phyloP scores from a whole-genome alignment of 495 filamentous ascomycete species.

The Penicillium lividum region DNA sequence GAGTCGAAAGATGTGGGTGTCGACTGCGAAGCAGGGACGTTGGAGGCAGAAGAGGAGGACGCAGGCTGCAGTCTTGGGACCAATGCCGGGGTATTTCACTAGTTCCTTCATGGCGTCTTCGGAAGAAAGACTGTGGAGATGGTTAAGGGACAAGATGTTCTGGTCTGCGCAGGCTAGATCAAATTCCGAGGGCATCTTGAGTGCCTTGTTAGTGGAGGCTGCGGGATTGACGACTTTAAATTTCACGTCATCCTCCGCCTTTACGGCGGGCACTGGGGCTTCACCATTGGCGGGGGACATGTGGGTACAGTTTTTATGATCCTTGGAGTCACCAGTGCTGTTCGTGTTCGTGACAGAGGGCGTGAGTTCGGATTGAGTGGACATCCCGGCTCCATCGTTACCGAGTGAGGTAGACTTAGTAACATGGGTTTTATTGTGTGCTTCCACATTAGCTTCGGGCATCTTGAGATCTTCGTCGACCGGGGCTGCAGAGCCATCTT shows the following conservation, averaged over 20 bases:
- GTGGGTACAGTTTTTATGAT: no score
- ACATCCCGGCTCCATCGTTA: slow-evolving; percentile 29
- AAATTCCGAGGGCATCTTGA: slow-evolving; percentile 33
- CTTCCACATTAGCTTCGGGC: background rate
- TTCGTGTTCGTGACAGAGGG: no score
- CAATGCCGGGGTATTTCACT: slow-evolving; percentile 78
- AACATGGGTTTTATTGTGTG: background rate
- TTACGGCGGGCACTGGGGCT: no score
- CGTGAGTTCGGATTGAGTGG: slow-evolving; percentile 33
- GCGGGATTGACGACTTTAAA: no score
- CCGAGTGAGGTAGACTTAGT: background rate
- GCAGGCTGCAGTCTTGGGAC: slow-evolving; percentile 89
- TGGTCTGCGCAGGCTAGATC: slow-evolving; percentile 56
- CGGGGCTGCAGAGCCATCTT: background rate
- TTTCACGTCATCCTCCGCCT: no score
- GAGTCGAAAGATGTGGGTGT: slow-evolving; percentile 82
- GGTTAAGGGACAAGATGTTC: slow-evolving; percentile 69
- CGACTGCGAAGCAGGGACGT: slow-evolving; percentile 78
- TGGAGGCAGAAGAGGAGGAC: slow-evolving; percentile 79
- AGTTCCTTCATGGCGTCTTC: slow-evolving; percentile 74
- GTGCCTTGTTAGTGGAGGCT: slow-evolving; percentile 16
- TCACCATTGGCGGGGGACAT: no score
- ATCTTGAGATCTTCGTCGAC: background rate
- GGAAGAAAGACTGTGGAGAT: slow-evolving; percentile 66
- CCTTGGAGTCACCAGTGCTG: no score